Evolutionary conservation across 179 eudicot species (phyloP).

Genomic region (Camellia oleifera): DNA sequence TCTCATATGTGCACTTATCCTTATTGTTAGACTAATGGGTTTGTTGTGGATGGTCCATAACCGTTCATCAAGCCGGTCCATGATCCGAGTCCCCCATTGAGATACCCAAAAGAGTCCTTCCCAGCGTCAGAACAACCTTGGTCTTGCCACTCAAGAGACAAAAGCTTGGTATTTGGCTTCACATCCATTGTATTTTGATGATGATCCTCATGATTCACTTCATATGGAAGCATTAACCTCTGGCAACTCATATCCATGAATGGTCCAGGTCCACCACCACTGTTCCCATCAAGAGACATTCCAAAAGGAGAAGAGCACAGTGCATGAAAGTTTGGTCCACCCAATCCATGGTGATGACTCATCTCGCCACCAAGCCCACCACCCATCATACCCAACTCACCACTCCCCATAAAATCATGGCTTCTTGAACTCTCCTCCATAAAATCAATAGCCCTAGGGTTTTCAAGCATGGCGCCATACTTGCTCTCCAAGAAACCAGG

Average conservation of each 20-base stretch:
- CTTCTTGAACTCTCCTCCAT: conserved; percentile 27
- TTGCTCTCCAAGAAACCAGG: conserved; percentile 13
- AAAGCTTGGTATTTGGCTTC: conserved; percentile 60
- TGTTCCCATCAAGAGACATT: conserved; percentile 21
- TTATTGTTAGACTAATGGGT: conserved; percentile 45
- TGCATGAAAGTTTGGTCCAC: conserved; percentile 26
- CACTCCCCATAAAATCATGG: conserved; percentile 32
- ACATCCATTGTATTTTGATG: conserved; percentile 40
- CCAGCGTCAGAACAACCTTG: conserved; percentile 27
- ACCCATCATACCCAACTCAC: conserved; percentile 27
- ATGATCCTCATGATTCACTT: conserved; percentile 24
- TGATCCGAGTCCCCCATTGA: conserved; percentile 25
- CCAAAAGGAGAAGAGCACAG: conserved; percentile 40
- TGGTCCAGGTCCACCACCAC: conserved; percentile 23
- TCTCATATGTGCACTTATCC: no score
- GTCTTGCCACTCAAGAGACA: conserved; percentile 78
- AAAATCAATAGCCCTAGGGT: conserved; percentile 47
- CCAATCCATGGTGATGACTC: conserved; percentile 16
- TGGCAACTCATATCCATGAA: conserved; percentile 46
- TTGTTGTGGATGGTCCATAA: conserved; percentile 59
- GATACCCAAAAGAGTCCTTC: conserved; percentile 34
- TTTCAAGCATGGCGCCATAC: conserved; percentile 19
- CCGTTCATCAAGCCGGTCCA: conserved; percentile 57
- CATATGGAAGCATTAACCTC: conserved; percentile 34
- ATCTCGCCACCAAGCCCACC: not conserved